These are phyloP conservation scores for Fusarium longipes DNA, from an alignment of 2,329 filamentous ascomycete species.

Conservation along the genomic window DNA sequence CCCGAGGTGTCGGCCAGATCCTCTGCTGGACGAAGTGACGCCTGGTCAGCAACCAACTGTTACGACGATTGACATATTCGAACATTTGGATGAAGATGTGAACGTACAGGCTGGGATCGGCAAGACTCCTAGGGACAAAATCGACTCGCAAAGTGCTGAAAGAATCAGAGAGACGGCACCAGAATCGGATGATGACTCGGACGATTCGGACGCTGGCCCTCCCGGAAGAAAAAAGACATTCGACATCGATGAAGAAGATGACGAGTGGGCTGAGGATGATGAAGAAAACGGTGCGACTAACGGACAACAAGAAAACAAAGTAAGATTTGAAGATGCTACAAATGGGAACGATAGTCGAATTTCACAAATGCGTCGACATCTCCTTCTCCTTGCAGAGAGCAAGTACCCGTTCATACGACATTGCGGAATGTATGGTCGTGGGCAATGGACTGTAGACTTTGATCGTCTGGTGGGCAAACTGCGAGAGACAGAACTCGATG, in stretches of 20 bases:
- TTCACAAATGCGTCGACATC: constrained; percentile 75
- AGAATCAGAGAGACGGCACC: constrained; percentile 57
- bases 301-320: constrained; percentile 55
- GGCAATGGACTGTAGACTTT: constrained; percentile 88
- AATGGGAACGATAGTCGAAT: constrained; percentile 60
- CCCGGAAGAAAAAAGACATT: constrained; percentile 33
- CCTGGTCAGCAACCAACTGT: constrained; percentile 52
- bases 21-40: constrained; percentile 52
- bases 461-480: constrained; percentile 75
- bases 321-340: constrained; percentile 64
- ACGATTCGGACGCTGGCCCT: constrained; percentile 51
- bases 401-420: constrained; percentile 75
- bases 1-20: constrained; percentile 72
- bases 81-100: constrained; percentile 63
- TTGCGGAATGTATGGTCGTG: constrained; percentile 70
- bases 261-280: constrained; percentile 49
- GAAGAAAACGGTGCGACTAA: constrained; percentile 49
- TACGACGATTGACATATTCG: constrained; percentile 68
- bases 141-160: constrained; percentile 60
- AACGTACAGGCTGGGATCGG: constrained; percentile 69
- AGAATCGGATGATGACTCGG: constrained; percentile 51
- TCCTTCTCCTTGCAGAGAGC: constrained; percentile 78
- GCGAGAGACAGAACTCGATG: constrained; percentile 82
- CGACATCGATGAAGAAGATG: constrained; percentile 51
- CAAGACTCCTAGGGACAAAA: constrained; percentile 60